Evolutionary conservation across 371 early-diverging fungal species (phyloP), one percentile per base, ranked within the genome.

Genomic region (Paramicrosporidium saccamoebae): DNA sequence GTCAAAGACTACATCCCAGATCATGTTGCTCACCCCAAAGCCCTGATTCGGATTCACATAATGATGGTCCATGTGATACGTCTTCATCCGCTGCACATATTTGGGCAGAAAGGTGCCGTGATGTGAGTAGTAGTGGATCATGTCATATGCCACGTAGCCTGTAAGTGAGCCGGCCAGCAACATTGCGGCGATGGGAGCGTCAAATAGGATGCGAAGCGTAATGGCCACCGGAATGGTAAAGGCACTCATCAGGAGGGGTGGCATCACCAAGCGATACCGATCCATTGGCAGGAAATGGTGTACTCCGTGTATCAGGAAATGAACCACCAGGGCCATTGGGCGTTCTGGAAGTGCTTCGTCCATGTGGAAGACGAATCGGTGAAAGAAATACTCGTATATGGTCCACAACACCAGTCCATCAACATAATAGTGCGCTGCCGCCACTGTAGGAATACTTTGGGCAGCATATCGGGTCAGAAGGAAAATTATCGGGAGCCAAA

Each of bases 261-360:
- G 90, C 75, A 88, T 73, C 4, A 88, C 90, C 16, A 88, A 50
- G 3, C 90, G 64, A 46, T 75, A 66, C 64, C 58, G 55, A 36
- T 86, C 88, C 81, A 84, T 84, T 1, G 88, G 88, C 24, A 86
- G 35, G 37, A 60, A 81, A 44, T 86, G 88, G 45, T 88, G 88
- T 14, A 88, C 64, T 16, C 88, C 88, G 33, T 88, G 88, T 8
- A 82, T 41, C 27, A 66, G 33, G 33, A 88, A 88, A 36, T 88
- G 88, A 2, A 58, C 33, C 7, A 54, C 20, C 26, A 73, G 49
- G n/a, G 59, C 56, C 11, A 54, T 27, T 10, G 58, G 64, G 27
- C 65, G 52, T 36, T 84, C 77, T 14, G 88, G 88, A 29, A 86
- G 35, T 13, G 49, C 39, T 6, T 62, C 59, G 31, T 86, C 88